These are phyloP conservation scores for Candida endomychidarum DNA, from an alignment of 805 yeast genomes.

Conservation along the genomic window DNA sequence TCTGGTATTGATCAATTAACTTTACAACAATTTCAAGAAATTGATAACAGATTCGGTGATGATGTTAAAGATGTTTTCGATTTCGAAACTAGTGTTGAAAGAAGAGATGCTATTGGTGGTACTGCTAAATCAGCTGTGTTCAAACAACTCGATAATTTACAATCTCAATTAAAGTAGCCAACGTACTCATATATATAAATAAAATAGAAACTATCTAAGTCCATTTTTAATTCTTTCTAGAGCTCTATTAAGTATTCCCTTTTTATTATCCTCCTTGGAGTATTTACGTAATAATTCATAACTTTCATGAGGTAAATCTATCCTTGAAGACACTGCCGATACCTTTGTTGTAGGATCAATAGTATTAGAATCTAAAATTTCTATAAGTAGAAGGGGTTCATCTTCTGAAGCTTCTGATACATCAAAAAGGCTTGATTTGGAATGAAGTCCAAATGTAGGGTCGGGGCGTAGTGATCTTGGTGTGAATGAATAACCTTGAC, in stretches of 20 bases:
- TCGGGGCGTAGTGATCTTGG: not conserved
- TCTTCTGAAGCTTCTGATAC: too few species aligned
- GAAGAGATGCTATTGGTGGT: slow-evolving; percentile 96
- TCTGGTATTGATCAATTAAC: slow-evolving; percentile 85
- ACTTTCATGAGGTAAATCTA: slow-evolving; percentile 2
- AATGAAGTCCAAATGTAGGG: not conserved
- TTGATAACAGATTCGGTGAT: slow-evolving; percentile 74
- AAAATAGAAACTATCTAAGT: not conserved
- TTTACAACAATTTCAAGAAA: slow-evolving; percentile 71
- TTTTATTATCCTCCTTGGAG: not conserved
- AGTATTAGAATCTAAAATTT: slow-evolving; percentile 2
- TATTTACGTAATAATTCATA: slow-evolving; percentile 1
- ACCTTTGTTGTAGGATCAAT: not conserved
- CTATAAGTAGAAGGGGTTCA: slow-evolving; percentile 1
- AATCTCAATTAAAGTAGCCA: slow-evolving; percentile 7
- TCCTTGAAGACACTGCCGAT: not conserved
- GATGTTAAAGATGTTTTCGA: slow-evolving; percentile 87
- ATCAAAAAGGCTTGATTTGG: too few species aligned
- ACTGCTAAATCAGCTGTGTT: slow-evolving; percentile 90
- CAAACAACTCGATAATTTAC: slow-evolving; percentile 57
- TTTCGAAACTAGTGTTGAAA: slow-evolving; percentile 92
- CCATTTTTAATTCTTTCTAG: slow-evolving; percentile 1
- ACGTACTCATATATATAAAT: too few species aligned
- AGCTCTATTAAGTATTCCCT: slow-evolving; percentile 1
- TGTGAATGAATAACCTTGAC: too few species aligned